Base-by-base conservation (phyloP, 371 early-diverging fungal genomes). In the Mortierella sp. region DNA sequence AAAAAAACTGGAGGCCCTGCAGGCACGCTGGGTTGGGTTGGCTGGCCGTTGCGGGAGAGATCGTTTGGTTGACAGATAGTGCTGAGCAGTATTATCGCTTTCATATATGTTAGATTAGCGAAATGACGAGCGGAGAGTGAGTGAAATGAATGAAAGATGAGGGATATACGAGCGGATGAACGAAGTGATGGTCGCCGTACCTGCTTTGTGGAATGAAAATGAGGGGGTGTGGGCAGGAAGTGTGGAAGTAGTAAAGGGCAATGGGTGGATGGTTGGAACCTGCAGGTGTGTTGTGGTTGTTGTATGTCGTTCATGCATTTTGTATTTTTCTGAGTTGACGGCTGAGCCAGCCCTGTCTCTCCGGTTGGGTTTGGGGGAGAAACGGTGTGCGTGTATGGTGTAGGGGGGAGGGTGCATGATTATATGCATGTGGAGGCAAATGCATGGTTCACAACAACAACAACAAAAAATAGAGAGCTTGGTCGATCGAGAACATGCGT, bases 361-460 rank as follows among this genome's bases (percentile, higher is more conserved):
- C 8, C 29, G 58, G 58, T 4, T 58, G 58, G 58, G 21, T 49
- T 29, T 2, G 27, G 10, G 55, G n/a, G 24, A 21, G 3, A 51
- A 51, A 16, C 32, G 11, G 16, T 32, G 27, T 32, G 35, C n/a
- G 29, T 60, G 35, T 58, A 27, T 58, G 60, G 27, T 29, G 27
- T 16, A 60, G 60, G 32, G 12, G 16, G 35, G 35, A 35, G 16
- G 12, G 60, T 32, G 32, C 60, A 60, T 60, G 35, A 32, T 32
- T 14, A 32, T 60, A 16, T 60, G 60, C 60, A 60, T 60, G 60
- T 32, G 60, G 60, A 60, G 60, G 14, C 16, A 60, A 60, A 60
- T 60, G 60, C 60, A 60, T 32, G 32, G 32, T 60, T 60, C 32
- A 58, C n/a, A 58, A 58, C n/a, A 65, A 18, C 38, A 38, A 41